Percentiles rank a stretch among this genome's conserved stretches.
These are phyloP conservation scores for Kluyveromyces lactis DNA, from an alignment of 805 yeast species.

Conservation along the genomic window DNA sequence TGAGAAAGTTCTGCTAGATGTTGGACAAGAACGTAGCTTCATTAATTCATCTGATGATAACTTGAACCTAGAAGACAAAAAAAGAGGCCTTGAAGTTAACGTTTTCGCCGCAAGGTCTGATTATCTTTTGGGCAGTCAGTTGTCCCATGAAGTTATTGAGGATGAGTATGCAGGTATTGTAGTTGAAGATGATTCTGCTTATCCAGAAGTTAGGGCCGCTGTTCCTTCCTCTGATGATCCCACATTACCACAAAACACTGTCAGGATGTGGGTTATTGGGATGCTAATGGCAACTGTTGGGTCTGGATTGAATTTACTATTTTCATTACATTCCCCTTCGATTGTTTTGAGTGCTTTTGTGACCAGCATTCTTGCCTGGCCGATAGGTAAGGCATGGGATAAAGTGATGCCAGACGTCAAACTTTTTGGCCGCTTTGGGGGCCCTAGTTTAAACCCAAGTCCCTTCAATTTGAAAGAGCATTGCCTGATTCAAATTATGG, in stretches of 20 bases:
- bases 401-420: slow-evolving; percentile 27
- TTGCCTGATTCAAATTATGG: slow-evolving; percentile 46
- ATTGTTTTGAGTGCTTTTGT: slow-evolving; percentile 44
- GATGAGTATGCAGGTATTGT: slow-evolving; percentile 11
- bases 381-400: slow-evolving; percentile 48
- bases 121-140: background rate
- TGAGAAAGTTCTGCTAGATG: slow-evolving; percentile 5
- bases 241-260: slow-evolving; percentile 38
- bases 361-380: slow-evolving; percentile 52
- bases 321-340: slow-evolving; percentile 48
- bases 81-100: background rate
- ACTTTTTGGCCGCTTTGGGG: slow-evolving; percentile 21
- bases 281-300: slow-evolving; percentile 48
- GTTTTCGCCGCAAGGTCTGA: slow-evolving; percentile 4
- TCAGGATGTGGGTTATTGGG: slow-evolving; percentile 48
- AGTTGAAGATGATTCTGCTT: slow-evolving; percentile 39
- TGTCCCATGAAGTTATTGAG: slow-evolving; percentile 3
- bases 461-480: slow-evolving; percentile 59
- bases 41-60: slow-evolving; percentile 3
- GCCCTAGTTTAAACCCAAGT: slow-evolving; percentile 43
- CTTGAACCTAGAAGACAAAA: slow-evolving; percentile 5
- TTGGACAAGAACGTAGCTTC: background rate
- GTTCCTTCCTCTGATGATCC: slow-evolving; percentile 52
- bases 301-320: slow-evolving; percentile 51
- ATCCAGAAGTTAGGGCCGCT: slow-evolving; percentile 60